Evolutionary conservation across 805 yeast genomes (phyloP), one percentile per base, ranked within the genome.

Genomic region (Groenewaldozyma tartarivorans): DNA sequence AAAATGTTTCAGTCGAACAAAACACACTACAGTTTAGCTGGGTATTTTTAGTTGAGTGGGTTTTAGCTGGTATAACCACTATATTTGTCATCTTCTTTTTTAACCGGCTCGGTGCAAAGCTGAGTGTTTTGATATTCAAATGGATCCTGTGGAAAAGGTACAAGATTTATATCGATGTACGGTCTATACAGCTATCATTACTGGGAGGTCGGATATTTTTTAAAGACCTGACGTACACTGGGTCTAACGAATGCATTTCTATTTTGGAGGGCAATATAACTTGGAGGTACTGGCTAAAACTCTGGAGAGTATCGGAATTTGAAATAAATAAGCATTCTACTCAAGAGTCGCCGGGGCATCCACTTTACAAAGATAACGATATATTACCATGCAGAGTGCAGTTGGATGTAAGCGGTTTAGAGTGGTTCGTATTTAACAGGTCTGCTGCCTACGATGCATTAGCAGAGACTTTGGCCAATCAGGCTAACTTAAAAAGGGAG

Each of bases 21-120:
- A 55, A 53, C 36, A 43, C 46, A 38, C 48, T 48, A 41, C 55
- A 51, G 43, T 65, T 65, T 49, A 60, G 66, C 43, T 79, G 85
- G 94, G 85, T 84, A 18, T 90, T 88, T 60, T 64, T 88, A 48
- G 80, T 77, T 15, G 87, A 85, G 56, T 86, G 96, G 94, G 61
- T 82, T 24, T 63, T 87, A 44, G 71, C 81, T 2, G 69, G 82
- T 22, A 60, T 81, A 13, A 66, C 83, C 1, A 66, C 79, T 0
- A 52, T 84, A 1, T 71, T 80, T 19, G 69, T 82, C 39, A 62
- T 86, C 33, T 88, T 87, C 64, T 83, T 81, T 62, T 74, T 86
- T 61, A 79, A 81, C 51, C 69, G 96, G 42, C 61, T 79, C 3
- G 57, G 80, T 16, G 97, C 90, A 7, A 67, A 69, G 34, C 13